A percentile compares a stretch with the other conserved stretches of the same genome.
Conservation (phyloP, 345 rosid species). For the Fremontodendron californicum region DNA sequence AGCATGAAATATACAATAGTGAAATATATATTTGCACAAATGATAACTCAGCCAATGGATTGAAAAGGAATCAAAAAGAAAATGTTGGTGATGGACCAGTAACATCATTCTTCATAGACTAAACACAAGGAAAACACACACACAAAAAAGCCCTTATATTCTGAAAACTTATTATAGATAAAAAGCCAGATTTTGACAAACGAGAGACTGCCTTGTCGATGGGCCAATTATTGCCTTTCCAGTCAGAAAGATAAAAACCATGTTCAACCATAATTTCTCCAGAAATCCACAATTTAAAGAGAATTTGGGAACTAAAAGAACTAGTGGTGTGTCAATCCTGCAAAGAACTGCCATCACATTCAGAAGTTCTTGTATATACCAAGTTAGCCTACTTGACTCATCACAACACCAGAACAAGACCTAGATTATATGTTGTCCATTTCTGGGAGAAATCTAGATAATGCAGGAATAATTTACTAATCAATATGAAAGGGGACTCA, state of each 20-base stretch:
- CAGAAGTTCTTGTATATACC: background rate
- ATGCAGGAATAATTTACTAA: background rate
- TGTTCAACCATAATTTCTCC: background rate
- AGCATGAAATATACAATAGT: slow-evolving; percentile 5
- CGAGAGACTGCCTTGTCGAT: background rate
- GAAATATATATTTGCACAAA: background rate
- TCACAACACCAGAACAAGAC: background rate
- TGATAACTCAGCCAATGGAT: background rate
- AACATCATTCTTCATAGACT: background rate
- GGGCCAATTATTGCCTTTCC: background rate
- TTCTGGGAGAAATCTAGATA: slow-evolving; percentile 3
- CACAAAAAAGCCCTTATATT: background rate
- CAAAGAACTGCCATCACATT: background rate
- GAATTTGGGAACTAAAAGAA: background rate
- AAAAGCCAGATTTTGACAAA: background rate
- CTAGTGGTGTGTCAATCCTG: background rate
- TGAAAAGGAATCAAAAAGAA: background rate
- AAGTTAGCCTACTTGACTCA: background rate
- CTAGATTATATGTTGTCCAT: background rate
- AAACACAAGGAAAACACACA: background rate
- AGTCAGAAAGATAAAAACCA: background rate
- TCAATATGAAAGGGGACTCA: slow-evolving; percentile 37
- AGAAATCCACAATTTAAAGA: background rate
- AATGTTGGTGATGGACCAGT: background rate
- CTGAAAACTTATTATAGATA: background rate